These are phyloP conservation scores for Rhododendron ferrugineum DNA, from an alignment of 148 eudicot species.

Conservation along the genomic window DNA sequence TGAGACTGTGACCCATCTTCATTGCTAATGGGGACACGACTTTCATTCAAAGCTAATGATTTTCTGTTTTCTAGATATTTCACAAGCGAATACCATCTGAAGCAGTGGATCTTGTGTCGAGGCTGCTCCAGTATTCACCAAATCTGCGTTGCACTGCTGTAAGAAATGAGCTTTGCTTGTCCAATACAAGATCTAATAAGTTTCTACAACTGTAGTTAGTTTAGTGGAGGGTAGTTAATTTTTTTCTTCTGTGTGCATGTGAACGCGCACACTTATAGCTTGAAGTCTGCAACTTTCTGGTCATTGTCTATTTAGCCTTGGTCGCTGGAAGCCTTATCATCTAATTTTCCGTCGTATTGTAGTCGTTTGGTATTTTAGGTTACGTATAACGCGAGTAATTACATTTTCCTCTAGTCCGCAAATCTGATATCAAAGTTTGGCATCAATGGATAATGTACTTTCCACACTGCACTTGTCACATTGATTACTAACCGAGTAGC, in stretches of 20 bases:
- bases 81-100: constrained; percentile 74
- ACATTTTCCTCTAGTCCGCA: background rate
- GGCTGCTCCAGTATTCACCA: constrained; percentile 88
- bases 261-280: background rate
- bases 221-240: background rate
- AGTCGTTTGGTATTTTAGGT: background rate
- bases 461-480: background rate
- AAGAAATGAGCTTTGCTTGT: constrained; percentile 22
- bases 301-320: background rate
- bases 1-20: constrained; percentile 4
- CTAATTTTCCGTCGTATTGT: background rate
- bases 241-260: background rate
- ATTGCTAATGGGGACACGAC: background rate
- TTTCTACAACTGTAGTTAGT: background rate
- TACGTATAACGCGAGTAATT: background rate
- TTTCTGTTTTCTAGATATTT: constrained; percentile 49
- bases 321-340: background rate
- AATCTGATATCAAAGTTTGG: background rate
- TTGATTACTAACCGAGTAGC: background rate
- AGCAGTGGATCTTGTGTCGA: constrained; percentile 84
- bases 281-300: background rate
- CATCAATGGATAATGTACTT: background rate
- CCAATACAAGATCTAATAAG: background rate
- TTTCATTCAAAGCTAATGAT: constrained; percentile 9
- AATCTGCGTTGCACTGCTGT: constrained; percentile 77